These are phyloP conservation scores for Pleurotus tuber-regium DNA, from an alignment of 768 basidiomycete genomes.

Conservation along the genomic window DNA sequence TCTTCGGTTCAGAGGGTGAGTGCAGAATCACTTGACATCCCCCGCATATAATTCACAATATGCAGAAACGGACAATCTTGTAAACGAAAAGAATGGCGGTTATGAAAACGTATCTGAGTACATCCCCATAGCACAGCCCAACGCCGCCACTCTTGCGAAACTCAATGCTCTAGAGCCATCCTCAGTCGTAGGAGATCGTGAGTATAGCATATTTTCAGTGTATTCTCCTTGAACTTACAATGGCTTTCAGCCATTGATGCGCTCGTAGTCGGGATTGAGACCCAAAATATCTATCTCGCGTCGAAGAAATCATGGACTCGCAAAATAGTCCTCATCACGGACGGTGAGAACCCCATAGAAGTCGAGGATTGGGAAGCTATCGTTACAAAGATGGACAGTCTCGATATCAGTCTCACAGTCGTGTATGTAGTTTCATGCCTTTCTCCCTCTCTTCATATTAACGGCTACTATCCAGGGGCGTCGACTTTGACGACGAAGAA, in stretches of 20 bases:
- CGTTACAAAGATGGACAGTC: constrained; percentile 57
- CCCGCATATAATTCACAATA: background rate
- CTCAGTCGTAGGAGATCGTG: constrained; percentile 62
- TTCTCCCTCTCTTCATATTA: constrained; percentile 4
- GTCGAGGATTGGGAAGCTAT: constrained; percentile 74
- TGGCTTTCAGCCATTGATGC: constrained; percentile 71
- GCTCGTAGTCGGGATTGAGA: constrained; percentile 82
- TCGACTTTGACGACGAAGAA: constrained; percentile 83
- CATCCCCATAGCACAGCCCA: constrained; percentile 67
- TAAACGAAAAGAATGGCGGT: constrained; percentile 59
- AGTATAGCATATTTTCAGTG: constrained; percentile 21
- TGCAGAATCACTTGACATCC: background rate
- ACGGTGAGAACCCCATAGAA: constrained; percentile 76
- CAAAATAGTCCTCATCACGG: constrained; percentile 81
- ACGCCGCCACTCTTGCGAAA: constrained; percentile 61
- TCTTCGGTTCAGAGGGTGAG: constrained; percentile 79
- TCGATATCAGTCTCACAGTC: constrained; percentile 60
- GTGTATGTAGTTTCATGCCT: constrained; percentile 48
- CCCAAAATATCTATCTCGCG: constrained; percentile 63
- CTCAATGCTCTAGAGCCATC: constrained; percentile 60
- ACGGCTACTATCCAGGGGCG: constrained; percentile 52
- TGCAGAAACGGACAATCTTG: constrained; percentile 62
- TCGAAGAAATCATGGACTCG: constrained; percentile 83
- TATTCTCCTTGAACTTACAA: background rate
- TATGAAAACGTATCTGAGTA: constrained; percentile 76